Evolutionary conservation across 2,329 filamentous ascomycete species (phyloP).

Genomic region (Fusarium bactridioides): DNA sequence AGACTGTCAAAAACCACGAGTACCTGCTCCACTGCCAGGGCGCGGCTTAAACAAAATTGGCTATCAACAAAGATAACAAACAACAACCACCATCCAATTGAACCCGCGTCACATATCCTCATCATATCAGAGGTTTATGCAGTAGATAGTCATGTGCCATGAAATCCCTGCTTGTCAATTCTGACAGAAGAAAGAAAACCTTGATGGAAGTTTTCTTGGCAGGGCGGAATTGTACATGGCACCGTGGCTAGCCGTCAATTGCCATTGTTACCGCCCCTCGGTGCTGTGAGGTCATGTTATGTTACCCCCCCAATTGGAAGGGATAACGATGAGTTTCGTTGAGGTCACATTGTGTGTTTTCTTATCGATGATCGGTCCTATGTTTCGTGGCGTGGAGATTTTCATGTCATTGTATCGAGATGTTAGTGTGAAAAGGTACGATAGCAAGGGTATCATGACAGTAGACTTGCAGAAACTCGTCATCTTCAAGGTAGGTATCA

Average conservation of each 20-base stretch:
- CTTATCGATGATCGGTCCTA: slow-evolving; percentile 21
- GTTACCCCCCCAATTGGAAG: not conserved
- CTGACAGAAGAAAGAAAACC: slow-evolving; percentile 9
- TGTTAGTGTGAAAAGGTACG: not conserved
- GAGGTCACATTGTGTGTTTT: slow-evolving; percentile 24
- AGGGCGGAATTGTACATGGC: slow-evolving; percentile 30
- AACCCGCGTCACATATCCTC: not conserved
- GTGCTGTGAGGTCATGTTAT: slow-evolving; percentile 17
- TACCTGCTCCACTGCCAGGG: slow-evolving; percentile 16
- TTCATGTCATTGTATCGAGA: slow-evolving; percentile 15
- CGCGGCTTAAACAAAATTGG: slow-evolving; percentile 6
- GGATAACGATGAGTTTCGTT: not conserved
- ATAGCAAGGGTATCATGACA: not conserved
- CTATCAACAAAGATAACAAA: not conserved
- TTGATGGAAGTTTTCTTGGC: slow-evolving; percentile 8
- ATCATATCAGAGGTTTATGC: not conserved
- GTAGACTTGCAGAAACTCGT: not conserved
- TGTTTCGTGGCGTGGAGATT: not conserved
- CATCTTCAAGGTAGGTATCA: slow-evolving; percentile 17
- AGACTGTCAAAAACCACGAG: not conserved
- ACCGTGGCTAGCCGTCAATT: slow-evolving; percentile 41
- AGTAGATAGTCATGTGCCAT: slow-evolving; percentile 16
- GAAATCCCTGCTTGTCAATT: slow-evolving; percentile 17
- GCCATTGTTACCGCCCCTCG: slow-evolving; percentile 18
- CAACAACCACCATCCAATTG: not conserved